A percentile compares a stretch with the other conserved stretches of the same genome.
These are phyloP conservation scores for Endogone sp. DNA, from an alignment of 192 early-diverging fungal genomes.

Conservation along the genomic window DNA sequence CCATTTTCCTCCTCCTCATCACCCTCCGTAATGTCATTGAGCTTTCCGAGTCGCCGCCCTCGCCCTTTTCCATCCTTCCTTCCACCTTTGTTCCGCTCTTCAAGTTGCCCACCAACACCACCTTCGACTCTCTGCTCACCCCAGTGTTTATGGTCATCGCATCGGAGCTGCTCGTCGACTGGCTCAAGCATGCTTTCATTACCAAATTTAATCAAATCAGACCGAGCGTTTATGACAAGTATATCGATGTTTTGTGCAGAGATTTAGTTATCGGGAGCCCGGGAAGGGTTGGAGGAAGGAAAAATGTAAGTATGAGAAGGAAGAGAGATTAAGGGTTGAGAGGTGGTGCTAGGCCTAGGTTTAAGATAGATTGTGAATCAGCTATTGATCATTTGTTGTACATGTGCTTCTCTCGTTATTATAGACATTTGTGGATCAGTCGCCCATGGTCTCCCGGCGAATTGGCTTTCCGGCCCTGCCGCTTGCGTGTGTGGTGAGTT, in stretches of 20 bases:
- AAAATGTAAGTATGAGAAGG: slow-evolving; percentile 29
- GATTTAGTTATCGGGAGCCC: slow-evolving; percentile 72
- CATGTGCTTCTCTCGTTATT: slow-evolving; percentile 2
- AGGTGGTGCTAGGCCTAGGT: not conserved
- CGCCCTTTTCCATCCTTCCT: slow-evolving; percentile 55
- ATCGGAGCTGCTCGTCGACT: slow-evolving; percentile 92
- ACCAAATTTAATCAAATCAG: slow-evolving; percentile 95
- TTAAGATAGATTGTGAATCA: too few species aligned
- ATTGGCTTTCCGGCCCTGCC: slow-evolving; percentile 83
- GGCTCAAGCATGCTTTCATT: slow-evolving; percentile 98
- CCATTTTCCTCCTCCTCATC: slow-evolving; percentile 85
- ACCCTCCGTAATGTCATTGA: slow-evolving; percentile 89
- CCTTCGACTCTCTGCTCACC: slow-evolving; percentile 64
- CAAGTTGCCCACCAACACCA: slow-evolving; percentile 51
- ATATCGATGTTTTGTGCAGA: slow-evolving; percentile 81
- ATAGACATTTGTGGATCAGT: slow-evolving; percentile 63
- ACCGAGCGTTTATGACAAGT: slow-evolving; percentile 83
- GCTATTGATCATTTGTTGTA: slow-evolving; percentile 1
- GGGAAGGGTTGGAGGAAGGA: slow-evolving; percentile 29
- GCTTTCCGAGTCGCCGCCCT: slow-evolving; percentile 64
- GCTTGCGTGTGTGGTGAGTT: slow-evolving; percentile 67
- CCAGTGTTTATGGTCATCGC: slow-evolving; percentile 84
- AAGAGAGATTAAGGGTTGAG: not conserved
- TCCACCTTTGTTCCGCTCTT: slow-evolving; percentile 60
- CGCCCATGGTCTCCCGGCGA: slow-evolving; percentile 69